A percentile compares a stretch with the other conserved stretches of the same genome.
Evolutionary conservation across 371 early-diverging fungal genomes (phyloP).

Genomic region (Capniomyces stellatus): DNA sequence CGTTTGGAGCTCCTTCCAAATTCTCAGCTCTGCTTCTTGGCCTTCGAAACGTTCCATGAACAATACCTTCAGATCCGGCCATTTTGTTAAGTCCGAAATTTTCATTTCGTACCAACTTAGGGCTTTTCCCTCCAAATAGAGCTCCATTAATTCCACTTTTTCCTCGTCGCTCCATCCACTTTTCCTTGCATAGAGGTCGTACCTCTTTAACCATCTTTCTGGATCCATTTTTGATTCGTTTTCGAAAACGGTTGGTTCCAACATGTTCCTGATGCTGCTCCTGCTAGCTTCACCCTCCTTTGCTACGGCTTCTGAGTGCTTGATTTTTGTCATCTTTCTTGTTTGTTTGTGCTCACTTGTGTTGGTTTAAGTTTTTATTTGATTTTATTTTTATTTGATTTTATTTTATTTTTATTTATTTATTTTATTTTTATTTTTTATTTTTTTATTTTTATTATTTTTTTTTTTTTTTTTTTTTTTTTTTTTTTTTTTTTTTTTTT

Average conservation of each 20-base stretch:
- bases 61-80: neutral
- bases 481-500: too few relatives aligned
- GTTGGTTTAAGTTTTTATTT: too few relatives aligned
- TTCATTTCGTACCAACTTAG: neutral
- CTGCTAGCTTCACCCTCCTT: too few relatives aligned
- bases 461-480: too few relatives aligned
- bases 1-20: neutral
- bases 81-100: neutral
- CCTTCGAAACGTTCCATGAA: neutral
- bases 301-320: too few relatives aligned
- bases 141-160: neutral
- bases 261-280: too few relatives aligned
- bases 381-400: too few relatives aligned
- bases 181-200: neutral
- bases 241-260: constrained; percentile 1
- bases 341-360: too few relatives aligned
- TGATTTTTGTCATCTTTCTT: too few relatives aligned
- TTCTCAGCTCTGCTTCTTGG: neutral
- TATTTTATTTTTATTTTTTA: too few relatives aligned
- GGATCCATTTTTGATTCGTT: neutral
- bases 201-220: neutral
- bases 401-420: too few relatives aligned
- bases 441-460: too few relatives aligned
- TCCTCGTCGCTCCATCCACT: neutral
- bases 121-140: neutral